Base-by-base conservation (phyloP, 1,284 basidiomycete species). In the Ganoderma resinaceum region DNA sequence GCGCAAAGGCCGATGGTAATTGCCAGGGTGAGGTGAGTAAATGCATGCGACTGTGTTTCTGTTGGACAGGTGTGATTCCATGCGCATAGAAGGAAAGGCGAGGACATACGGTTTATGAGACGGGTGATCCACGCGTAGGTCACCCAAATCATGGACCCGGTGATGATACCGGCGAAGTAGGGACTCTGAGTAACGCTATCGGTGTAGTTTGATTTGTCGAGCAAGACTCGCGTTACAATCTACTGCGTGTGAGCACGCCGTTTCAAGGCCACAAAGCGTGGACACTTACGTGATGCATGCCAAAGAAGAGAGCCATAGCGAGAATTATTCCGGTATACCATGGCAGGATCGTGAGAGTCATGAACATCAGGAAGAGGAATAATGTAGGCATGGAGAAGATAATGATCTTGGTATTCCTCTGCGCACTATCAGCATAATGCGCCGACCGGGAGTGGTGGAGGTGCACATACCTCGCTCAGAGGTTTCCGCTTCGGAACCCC, bases 151-250 rank as follows among this genome's bases (percentile, higher is more conserved):
- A 99, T 87, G 18, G 94, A 95, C 0, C 85, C 94, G 61, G 85
- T 87, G 70, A 99, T 97, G 72, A 99, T 95, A 14, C 95, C 93
- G 1, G 95, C 87, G 76, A 98, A 97, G 82, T 99, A 99, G 1
- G 96, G 96, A 70, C 91, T 92, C 72, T 89, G 86, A 62, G 86
- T 90, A 53, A 94, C 89, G 63, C 88, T 91, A 68, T 93, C 92
- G 18, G 90, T 92, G 75, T 94, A 94, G 35, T 87, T 91, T 29
- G 87, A 83, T 75, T 89, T 91, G 80, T 94, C 94, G 40, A 96
- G 84, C 8, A 97, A 83, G 5, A 95, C 93, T 33, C 93, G 90
- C 0, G 94, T 93, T 65, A 96, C 91, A 74, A 95, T 87, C 91
- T 94, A 70, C 18, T 7, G 61, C 29, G 7, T 6, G 53, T 68